These are phyloP conservation scores for Collybia mongolica DNA, from an alignment of 768 basidiomycete species.

Conservation along the genomic window DNA sequence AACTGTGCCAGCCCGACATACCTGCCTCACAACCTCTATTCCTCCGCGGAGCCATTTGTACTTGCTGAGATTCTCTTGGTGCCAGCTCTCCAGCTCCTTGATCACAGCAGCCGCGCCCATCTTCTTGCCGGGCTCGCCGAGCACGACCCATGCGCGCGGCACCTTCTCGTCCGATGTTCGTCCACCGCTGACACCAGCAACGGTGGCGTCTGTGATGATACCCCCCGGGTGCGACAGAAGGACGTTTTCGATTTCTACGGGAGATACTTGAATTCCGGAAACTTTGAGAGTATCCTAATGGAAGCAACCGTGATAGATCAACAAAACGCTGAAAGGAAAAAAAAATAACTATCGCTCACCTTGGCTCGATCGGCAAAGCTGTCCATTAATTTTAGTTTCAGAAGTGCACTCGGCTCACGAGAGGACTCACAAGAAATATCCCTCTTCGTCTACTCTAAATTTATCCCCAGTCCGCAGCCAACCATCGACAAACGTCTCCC, in stretches of 20 bases:
- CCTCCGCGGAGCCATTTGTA: constrained; percentile 81
- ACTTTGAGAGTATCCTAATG: constrained; percentile 76
- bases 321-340: background rate
- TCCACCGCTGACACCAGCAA: constrained; percentile 73
- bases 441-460: constrained; percentile 58
- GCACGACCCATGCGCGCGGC: constrained; percentile 77
- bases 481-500: constrained; percentile 65
- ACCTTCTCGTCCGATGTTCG: constrained; percentile 71
- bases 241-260: constrained; percentile 71
- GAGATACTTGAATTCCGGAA: constrained; percentile 78
- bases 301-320: background rate
- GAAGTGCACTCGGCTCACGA: too few relatives aligned
- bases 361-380: constrained; percentile 80
- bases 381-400: background rate
- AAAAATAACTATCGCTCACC: constrained; percentile 34
- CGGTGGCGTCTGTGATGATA: constrained; percentile 63
- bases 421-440: constrained; percentile 62
- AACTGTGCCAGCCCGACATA: constrained; percentile 29
- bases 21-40: constrained; percentile 61
- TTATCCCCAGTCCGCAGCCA: constrained; percentile 79
- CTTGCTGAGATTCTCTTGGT: constrained; percentile 60
- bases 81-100: constrained; percentile 57
- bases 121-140: constrained; percentile 53
- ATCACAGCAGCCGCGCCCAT: constrained; percentile 40
- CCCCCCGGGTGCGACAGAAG: constrained; percentile 59